These are phyloP conservation scores for Penicillium hesseltinei DNA, from an alignment of 2,329 filamentous ascomycete genomes.

Conservation along the genomic window DNA sequence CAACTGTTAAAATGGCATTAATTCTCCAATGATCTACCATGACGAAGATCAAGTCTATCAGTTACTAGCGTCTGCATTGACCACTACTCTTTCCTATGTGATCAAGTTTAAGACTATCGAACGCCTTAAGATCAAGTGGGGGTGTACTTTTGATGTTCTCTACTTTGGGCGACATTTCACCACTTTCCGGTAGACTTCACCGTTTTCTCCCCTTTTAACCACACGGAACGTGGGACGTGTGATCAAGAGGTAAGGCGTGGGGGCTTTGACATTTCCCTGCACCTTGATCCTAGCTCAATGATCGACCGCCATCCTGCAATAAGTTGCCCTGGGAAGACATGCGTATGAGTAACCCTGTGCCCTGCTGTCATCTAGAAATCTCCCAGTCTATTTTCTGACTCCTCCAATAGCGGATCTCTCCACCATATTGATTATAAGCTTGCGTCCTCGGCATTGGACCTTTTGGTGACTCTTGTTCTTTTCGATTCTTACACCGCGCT, in stretches of 20 bases:
- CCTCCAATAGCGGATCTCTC: constrained; percentile 35
- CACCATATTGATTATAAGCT: constrained; percentile 36
- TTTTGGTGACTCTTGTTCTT: constrained; percentile 21
- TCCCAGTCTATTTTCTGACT: constrained; percentile 38
- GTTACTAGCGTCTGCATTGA: constrained; percentile 36
- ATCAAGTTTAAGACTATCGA: constrained; percentile 2
- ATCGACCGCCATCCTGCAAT: constrained; percentile 41
- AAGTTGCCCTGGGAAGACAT: constrained; percentile 33
- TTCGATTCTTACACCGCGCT: constrained; percentile 14
- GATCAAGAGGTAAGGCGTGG: constrained; percentile 21
- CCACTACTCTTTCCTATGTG: constrained; percentile 24
- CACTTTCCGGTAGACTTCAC: constrained; percentile 30
- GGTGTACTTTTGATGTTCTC: not conserved
- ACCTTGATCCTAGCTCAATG: constrained; percentile 35
- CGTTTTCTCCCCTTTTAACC: constrained; percentile 18
- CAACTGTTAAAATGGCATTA: not conserved
- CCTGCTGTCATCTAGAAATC: constrained; percentile 38
- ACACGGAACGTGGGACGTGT: constrained; percentile 18
- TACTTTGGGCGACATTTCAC: constrained; percentile 17
- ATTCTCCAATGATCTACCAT: constrained; percentile 31
- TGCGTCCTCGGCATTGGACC: constrained; percentile 19
- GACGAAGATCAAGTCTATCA: constrained; percentile 39
- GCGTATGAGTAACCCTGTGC: constrained; percentile 38
- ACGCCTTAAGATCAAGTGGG: constrained; percentile 1
- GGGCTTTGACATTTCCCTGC: constrained; percentile 26